Percentiles rank a stretch among this genome's conserved stretches.
These are phyloP conservation scores for Syzygium grande DNA, from an alignment of 345 rosid species.

Conservation along the genomic window DNA sequence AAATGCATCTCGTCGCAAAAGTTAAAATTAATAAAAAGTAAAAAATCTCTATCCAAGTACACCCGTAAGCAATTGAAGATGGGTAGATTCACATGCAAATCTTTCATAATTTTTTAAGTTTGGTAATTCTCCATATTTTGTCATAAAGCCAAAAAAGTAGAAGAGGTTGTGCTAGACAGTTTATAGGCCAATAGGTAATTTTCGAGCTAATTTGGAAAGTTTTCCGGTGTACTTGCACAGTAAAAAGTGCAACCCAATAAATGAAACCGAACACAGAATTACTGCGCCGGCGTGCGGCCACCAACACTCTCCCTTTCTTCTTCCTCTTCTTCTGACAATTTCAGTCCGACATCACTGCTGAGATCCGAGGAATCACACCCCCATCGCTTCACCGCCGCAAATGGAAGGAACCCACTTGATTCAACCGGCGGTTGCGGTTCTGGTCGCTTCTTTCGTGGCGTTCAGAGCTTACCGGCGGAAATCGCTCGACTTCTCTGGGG, in stretches of 20 bases:
- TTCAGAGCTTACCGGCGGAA: constrained; percentile 59
- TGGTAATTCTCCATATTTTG: not conserved
- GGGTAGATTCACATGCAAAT: not conserved
- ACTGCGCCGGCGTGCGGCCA: not conserved
- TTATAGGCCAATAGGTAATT: too few relatives aligned
- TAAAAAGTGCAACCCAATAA: not conserved
- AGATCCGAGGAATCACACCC: not conserved
- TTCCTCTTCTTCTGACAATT: not conserved
- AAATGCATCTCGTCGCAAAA: not conserved
- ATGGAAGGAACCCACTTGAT: constrained; percentile 31
- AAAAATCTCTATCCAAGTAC: not conserved
- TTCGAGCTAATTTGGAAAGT: not conserved
- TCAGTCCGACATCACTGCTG: not conserved
- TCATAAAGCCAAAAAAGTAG: not conserved
- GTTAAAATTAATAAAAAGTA: not conserved
- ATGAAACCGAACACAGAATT: not conserved
- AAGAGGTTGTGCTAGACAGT: not conserved
- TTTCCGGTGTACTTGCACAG: not conserved
- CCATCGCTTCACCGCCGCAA: not conserved
- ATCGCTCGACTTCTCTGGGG: constrained; percentile 82
- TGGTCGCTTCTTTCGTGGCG: constrained; percentile 49
- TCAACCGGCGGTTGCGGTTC: constrained; percentile 37
- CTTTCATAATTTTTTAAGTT: not conserved
- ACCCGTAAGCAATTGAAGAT: not conserved
- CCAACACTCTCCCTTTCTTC: not conserved